Conservation (phyloP, 306 rosid species). For the Styphnolobium japonicum region DNA sequence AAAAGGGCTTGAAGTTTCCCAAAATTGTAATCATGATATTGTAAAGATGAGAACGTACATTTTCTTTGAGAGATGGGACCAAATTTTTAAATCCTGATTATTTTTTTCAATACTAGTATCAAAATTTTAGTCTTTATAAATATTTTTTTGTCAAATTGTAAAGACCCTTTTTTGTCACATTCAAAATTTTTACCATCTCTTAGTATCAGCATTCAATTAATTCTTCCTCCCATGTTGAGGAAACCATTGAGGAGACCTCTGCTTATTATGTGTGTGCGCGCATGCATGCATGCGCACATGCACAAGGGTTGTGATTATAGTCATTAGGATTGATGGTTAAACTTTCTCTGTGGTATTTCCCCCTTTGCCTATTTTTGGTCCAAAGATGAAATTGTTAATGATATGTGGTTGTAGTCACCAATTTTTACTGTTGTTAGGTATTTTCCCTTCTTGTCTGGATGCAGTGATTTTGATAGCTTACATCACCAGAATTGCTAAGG, state of each 20-base stretch:
- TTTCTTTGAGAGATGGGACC: background rate
- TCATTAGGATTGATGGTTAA: background rate
- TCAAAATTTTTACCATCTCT: background rate
- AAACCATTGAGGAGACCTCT: background rate
- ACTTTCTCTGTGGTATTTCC: background rate
- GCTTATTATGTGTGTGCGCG: background rate
- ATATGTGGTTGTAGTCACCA: background rate
- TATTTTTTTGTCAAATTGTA: no score
- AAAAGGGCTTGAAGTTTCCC: background rate
- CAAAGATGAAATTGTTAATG: background rate
- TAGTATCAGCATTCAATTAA: background rate
- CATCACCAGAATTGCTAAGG: constrained; percentile 56
- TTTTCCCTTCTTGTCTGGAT: background rate
- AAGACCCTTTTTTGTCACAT: background rate
- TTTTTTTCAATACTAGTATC: no score
- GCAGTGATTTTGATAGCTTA: constrained; percentile 43
- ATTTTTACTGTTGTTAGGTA: background rate
- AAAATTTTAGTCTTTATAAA: no score
- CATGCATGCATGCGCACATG: background rate
- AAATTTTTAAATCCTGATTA: no score
- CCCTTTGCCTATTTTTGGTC: background rate
- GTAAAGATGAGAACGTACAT: background rate
- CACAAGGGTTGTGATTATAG: background rate
- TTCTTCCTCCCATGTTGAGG: background rate
- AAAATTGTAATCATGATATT: background rate